A percentile compares a stretch with the other conserved stretches of the same genome.
Evolutionary conservation across 257 asterid genomes (phyloP).

Genomic region (Pogostemon cablin): DNA sequence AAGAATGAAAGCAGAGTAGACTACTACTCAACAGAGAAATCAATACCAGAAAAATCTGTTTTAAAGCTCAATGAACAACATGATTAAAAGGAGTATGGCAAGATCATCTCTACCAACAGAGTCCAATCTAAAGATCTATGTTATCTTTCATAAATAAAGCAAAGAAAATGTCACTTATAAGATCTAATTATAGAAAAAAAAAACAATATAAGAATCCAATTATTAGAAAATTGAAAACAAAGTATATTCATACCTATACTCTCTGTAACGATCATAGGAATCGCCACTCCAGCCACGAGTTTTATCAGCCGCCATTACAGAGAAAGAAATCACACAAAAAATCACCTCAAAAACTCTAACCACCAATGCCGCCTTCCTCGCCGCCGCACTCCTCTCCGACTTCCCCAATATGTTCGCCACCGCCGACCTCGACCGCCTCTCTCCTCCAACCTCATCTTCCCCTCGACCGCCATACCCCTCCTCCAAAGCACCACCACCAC

Average conservation of each 20-base stretch:
- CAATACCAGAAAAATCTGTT: background rate
- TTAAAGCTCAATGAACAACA: background rate
- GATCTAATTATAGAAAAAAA: background rate
- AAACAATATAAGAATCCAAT: slow-evolving; percentile 1
- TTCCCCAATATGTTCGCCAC: slow-evolving; percentile 43
- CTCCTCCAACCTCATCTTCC: slow-evolving; percentile 53
- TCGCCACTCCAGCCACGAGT: slow-evolving; percentile 99
- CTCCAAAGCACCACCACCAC: slow-evolving; percentile 40
- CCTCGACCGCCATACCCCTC: slow-evolving; percentile 47
- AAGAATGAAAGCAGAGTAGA: background rate
- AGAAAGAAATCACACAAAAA: slow-evolving; percentile 72
- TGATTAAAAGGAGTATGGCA: background rate
- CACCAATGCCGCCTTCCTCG: slow-evolving; percentile 58
- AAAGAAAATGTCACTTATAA: background rate
- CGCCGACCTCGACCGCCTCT: slow-evolving; percentile 47
- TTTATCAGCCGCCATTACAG: slow-evolving; percentile 94
- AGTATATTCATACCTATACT: slow-evolving; percentile 57
- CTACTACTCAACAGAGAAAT: background rate
- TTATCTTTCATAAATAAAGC: too few relatives aligned
- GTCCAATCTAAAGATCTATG: too few relatives aligned
- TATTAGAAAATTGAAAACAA: slow-evolving; percentile 11
- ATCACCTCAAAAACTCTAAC: slow-evolving; percentile 68
- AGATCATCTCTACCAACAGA: background rate
- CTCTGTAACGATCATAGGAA: slow-evolving; percentile 84
- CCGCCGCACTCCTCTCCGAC: slow-evolving; percentile 47